Percentiles rank a stretch among this genome's conserved stretches.
These are phyloP conservation scores for Saccharomycopsis hybrid DNA, from an alignment of 1,139 yeast genomes.

Conservation along the genomic window DNA sequence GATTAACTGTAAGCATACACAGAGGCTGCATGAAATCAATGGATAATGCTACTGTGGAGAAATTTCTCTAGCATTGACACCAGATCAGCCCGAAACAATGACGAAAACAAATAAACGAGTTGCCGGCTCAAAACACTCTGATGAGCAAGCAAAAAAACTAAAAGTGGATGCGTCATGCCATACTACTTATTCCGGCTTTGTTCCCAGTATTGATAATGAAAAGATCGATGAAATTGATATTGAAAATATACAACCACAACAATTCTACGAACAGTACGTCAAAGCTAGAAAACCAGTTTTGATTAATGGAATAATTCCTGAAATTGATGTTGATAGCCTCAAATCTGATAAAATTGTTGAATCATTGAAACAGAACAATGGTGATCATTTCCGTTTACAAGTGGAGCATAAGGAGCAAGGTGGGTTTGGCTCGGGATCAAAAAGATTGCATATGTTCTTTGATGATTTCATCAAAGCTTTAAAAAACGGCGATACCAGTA, in stretches of 20 bases:
- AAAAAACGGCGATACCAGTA: slow-evolving; percentile 35
- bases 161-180: no score
- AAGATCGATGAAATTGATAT: neutral
- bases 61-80: no score
- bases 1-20: no score
- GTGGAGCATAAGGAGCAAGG: slow-evolving; percentile 50
- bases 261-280: slow-evolving; percentile 24
- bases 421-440: slow-evolving; percentile 63
- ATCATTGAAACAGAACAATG: slow-evolving; percentile 33
- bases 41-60: no score
- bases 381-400: slow-evolving; percentile 34
- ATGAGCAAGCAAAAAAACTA: no score
- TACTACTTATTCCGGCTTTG: neutral
- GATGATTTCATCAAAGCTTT: slow-evolving; percentile 40
- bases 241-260: neutral
- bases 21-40: no score
- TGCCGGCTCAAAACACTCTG: no score
- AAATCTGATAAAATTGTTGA: slow-evolving; percentile 29
- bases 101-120: no score
- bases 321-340: slow-evolving; percentile 28
- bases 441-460: slow-evolving; percentile 44
- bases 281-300: slow-evolving; percentile 25
- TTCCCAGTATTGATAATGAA: neutral
- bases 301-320: slow-evolving; percentile 25
- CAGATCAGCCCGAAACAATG: no score